A percentile compares a stretch with the other conserved stretches of the same genome.
phyloP scores from a whole-genome alignment of 306 rosid species.

The Malus fusca region DNA sequence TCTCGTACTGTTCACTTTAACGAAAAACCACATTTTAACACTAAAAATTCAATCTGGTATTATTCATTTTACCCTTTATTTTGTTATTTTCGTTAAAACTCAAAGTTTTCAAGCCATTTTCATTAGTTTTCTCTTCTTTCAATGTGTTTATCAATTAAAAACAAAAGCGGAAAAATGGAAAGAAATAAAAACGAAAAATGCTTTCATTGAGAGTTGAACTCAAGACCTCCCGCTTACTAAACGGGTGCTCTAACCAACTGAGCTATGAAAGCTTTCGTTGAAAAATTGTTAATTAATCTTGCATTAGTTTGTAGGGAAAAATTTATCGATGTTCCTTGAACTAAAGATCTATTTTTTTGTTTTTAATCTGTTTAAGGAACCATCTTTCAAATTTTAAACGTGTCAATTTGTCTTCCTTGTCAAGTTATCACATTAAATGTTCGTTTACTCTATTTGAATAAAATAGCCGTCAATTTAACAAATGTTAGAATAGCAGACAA shows the following conservation, averaged over 20 bases:
- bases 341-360: not conserved
- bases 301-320: not conserved
- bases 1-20: too few relatives aligned
- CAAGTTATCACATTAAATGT: not conserved
- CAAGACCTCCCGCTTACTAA: constrained; percentile 40
- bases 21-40: too few relatives aligned
- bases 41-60: too few relatives aligned
- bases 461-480: not conserved
- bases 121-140: not conserved
- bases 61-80: too few relatives aligned
- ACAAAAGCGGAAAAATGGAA: not conserved
- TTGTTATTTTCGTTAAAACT: too few relatives aligned
- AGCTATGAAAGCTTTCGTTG: constrained; percentile 6
- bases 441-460: not conserved
- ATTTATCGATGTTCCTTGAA: too few relatives aligned
- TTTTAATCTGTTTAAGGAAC: too few relatives aligned
- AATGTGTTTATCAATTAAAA: not conserved
- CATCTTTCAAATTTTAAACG: too few relatives aligned
- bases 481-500: too few relatives aligned
- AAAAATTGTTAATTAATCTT: not conserved
- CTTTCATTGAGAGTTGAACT: constrained; percentile 30
- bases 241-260: constrained; percentile 35
- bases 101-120: too few relatives aligned
- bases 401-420: not conserved
- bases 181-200: not conserved